Base-by-base conservation (phyloP, 768 basidiomycete genomes). In the Suillus weaverae region DNA sequence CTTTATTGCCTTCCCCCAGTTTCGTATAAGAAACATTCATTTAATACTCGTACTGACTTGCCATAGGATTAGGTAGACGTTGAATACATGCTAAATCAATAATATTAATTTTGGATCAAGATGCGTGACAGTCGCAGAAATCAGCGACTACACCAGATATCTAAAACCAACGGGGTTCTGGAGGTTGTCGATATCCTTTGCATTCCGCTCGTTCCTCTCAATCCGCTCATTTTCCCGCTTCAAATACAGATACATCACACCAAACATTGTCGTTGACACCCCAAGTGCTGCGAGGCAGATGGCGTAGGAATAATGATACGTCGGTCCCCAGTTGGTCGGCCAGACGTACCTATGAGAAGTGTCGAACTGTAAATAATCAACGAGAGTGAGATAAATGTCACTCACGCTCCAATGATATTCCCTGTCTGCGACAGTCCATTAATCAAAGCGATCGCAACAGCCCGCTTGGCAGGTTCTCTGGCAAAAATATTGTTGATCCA, bases 391-490 rank as follows among this genome's bases (percentile, higher is more conserved):
- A 50, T 30, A 1, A 7, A 50, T 30, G 26, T 0, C 7, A 84
- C 85, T 77, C 79, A 94, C 79, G 91, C 88, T 65, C 93, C 93
- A 51, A 86, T 78, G 48, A 95, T 81, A 78, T 94, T 95, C 0
- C 93, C 93, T 4, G 91, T 81, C 71, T 92, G 89, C 7, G 89
- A 89, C 70, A 92, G 86, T 50, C 87, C 85, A 73, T 94, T 92
- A 70, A 94, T 86, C 62, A 90, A 76, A 1, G 91, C 92, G 41
- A 95, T 79, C 11, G 88, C 88, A 18, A 93, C 88, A 7, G 92
- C 90, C 9, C 93, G 87, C 74, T 94, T 94, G 26, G 88, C 85
- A 3, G 92, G 86, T n/a, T 92, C 88, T n/a, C 88, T 85, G 35
- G 91, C 86, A 74, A 95, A 80, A 10, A 80, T 78, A 65, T 80